A percentile compares a stretch with the other conserved stretches of the same genome.
Evolutionary conservation across 2,329 filamentous ascomycete genomes (phyloP).

Genomic region (Leptosphaerulina australis): DNA sequence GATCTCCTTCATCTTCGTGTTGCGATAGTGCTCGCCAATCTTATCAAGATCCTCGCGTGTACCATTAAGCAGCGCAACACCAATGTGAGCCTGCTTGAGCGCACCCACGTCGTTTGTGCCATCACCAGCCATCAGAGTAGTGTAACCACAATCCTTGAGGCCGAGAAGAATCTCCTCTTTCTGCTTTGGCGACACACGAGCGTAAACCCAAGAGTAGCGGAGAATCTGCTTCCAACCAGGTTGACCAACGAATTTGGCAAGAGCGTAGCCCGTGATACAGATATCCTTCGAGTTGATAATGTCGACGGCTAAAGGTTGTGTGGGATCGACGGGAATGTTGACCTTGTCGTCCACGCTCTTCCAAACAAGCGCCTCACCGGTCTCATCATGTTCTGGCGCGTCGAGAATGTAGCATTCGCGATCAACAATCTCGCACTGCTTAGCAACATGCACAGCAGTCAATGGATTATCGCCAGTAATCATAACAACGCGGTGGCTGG

Average conservation of each 20-base stretch:
- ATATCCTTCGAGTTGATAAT: conserved; percentile 88
- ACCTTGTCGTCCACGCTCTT: conserved; percentile 90
- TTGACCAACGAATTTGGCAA: conserved; percentile 86
- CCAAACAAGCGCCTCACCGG: conserved; percentile 85
- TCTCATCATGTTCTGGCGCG: conserved; percentile 85
- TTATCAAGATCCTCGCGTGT: conserved; percentile 87
- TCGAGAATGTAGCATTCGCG: conserved; percentile 93
- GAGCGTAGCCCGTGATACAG: conserved; percentile 92
- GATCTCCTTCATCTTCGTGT: conserved; percentile 97
- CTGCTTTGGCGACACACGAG: conserved; percentile 96
- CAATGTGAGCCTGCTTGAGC: conserved; percentile 96
- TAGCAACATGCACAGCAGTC: conserved; percentile 93
- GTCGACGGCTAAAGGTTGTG: conserved; percentile 76
- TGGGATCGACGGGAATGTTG: conserved; percentile 83
- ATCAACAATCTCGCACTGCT: conserved; percentile 96
- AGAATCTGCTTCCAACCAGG: conserved; percentile 76
- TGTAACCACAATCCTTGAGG: conserved; percentile 95
- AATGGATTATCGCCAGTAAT: conserved; percentile 98
- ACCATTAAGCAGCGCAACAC: conserved; percentile 93
- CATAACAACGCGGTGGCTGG: conserved; percentile 98
- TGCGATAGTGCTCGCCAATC: conserved; percentile 91
- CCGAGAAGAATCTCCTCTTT: conserved; percentile 98
- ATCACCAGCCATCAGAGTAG: conserved; percentile 97
- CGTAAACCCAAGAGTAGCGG: conserved; percentile 95
- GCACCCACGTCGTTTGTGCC: conserved; percentile 98